Percentiles rank a stretch among this genome's conserved stretches.
These are phyloP conservation scores for Vitis riparia DNA, from an alignment of 164 flowering plant species.

Conservation along the genomic window DNA sequence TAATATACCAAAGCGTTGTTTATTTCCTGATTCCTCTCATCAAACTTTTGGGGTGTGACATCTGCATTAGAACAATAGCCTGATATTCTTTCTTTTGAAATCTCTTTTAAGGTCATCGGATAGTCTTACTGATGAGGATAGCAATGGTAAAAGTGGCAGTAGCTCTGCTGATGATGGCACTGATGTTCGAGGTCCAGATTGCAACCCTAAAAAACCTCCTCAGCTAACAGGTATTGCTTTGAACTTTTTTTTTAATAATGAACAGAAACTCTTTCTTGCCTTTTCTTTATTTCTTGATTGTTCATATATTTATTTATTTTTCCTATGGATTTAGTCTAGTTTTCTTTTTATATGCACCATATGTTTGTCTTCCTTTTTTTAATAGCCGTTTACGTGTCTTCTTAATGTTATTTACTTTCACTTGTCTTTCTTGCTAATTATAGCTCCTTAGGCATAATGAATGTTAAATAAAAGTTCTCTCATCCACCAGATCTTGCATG, in stretches of 20 bases:
- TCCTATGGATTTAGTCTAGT: background rate
- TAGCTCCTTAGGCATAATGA: too few relatives aligned
- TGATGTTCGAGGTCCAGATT: constrained; percentile 32
- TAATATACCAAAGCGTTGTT: background rate
- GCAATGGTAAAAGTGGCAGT: constrained; percentile 43
- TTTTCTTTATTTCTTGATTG: background rate
- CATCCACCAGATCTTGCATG: too few relatives aligned
- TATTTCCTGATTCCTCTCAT: constrained; percentile 2
- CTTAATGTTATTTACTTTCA: too few relatives aligned
- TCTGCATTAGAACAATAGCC: background rate
- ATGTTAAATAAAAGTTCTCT: too few relatives aligned
- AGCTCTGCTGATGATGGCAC: constrained; percentile 43
- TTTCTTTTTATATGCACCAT: background rate
- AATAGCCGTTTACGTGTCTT: too few relatives aligned
- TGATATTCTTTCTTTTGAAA: background rate
- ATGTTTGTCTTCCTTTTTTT: background rate
- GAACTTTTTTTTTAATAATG: background rate
- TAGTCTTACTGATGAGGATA: constrained; percentile 51
- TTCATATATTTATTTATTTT: background rate
- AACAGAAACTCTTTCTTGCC: too few relatives aligned
- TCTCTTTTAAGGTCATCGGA: constrained; percentile 44
- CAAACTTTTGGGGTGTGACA: background rate
- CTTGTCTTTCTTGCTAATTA: too few relatives aligned
- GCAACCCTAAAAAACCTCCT: constrained; percentile 37
- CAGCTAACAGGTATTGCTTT: constrained; percentile 23